These are phyloP conservation scores for Colletotrichum phormii DNA, from an alignment of 2,329 filamentous ascomycete genomes.

Conservation along the genomic window DNA sequence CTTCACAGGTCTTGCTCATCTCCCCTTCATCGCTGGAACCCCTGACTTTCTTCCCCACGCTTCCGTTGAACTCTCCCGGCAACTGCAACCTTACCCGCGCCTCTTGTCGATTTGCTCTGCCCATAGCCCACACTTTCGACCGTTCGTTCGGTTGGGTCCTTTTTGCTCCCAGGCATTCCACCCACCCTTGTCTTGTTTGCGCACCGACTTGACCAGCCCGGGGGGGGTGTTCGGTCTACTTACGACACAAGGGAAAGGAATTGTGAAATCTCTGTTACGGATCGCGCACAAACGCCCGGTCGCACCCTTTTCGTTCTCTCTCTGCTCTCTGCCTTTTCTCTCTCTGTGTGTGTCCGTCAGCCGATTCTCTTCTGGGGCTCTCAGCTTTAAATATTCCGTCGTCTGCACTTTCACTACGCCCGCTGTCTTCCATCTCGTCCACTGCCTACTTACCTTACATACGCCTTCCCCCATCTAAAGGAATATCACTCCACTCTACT, in stretches of 20 bases:
- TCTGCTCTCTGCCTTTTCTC: background rate
- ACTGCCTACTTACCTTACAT: background rate
- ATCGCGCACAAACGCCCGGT: slow-evolving; percentile 33
- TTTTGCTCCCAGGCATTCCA: slow-evolving; percentile 27
- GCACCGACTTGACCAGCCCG: slow-evolving; percentile 33
- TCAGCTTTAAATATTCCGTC: slow-evolving; percentile 30
- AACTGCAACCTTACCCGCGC: slow-evolving; percentile 38
- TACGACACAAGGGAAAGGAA: slow-evolving; percentile 32
- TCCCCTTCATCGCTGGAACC: slow-evolving; percentile 30
- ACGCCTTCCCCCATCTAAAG: slow-evolving; percentile 5
- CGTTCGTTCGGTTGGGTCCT: slow-evolving; percentile 36
- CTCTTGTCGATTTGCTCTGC: slow-evolving; percentile 31
- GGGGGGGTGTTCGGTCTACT: slow-evolving; percentile 1
- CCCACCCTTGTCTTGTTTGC: slow-evolving; percentile 35
- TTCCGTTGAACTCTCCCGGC: slow-evolving; percentile 34
- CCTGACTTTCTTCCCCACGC: slow-evolving; percentile 36
- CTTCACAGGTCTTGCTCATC: slow-evolving; percentile 22
- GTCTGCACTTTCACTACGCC: slow-evolving; percentile 19
- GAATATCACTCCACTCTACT: slow-evolving; percentile 4
- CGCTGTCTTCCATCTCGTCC: background rate
- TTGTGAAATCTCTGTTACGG: slow-evolving; percentile 37
- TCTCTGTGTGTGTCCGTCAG: slow-evolving; percentile 1
- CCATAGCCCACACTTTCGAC: slow-evolving; percentile 31
- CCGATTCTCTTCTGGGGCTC: slow-evolving; percentile 1
- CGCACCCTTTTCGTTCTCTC: background rate